Evolutionary conservation across 1,284 basidiomycete species (phyloP).

Genomic region (Pulchroboletus neoregius): DNA sequence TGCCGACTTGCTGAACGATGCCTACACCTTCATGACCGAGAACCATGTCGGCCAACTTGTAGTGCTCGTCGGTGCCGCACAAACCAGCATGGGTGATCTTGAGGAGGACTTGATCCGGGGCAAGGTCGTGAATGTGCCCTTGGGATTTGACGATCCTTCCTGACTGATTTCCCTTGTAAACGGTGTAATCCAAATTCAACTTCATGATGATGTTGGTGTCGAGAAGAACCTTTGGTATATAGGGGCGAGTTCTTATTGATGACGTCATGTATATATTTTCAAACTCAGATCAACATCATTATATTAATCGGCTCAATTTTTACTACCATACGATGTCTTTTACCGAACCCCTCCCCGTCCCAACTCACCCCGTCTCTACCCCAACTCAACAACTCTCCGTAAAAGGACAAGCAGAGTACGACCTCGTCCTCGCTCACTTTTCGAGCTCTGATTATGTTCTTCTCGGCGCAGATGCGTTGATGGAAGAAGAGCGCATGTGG

Average conservation of each 20-base stretch:
- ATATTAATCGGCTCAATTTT: too few species aligned
- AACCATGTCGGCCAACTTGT: slow-evolving; percentile 32
- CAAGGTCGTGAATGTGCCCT: slow-evolving; percentile 18
- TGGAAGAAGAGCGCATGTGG: slow-evolving; percentile 72
- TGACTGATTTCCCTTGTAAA: slow-evolving; percentile 25
- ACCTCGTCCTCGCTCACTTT: slow-evolving; percentile 60
- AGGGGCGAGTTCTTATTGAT: background rate
- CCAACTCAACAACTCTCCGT: slow-evolving; percentile 35
- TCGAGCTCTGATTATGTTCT: slow-evolving; percentile 47
- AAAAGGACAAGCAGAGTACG: slow-evolving; percentile 49
- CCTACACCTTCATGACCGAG: slow-evolving; percentile 38
- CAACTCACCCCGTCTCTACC: slow-evolving; percentile 27
- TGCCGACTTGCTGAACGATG: slow-evolving; percentile 31
- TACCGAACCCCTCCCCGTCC: slow-evolving; percentile 28
- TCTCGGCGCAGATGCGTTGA: slow-evolving; percentile 44
- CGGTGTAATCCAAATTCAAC: slow-evolving; percentile 27
- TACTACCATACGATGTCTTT: too few species aligned
- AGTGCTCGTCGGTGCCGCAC: slow-evolving; percentile 50
- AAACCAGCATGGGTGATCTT: slow-evolving; percentile 41
- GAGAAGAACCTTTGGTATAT: too few species aligned
- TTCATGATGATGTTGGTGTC: slow-evolving; percentile 7
- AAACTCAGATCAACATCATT: too few species aligned
- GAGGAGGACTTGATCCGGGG: slow-evolving; percentile 35
- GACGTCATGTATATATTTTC: too few species aligned
- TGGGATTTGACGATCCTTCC: slow-evolving; percentile 20